Evolutionary conservation across 805 yeast genomes (phyloP), one percentile per base, ranked within the genome.

Genomic region (Lachancea meyersii): DNA sequence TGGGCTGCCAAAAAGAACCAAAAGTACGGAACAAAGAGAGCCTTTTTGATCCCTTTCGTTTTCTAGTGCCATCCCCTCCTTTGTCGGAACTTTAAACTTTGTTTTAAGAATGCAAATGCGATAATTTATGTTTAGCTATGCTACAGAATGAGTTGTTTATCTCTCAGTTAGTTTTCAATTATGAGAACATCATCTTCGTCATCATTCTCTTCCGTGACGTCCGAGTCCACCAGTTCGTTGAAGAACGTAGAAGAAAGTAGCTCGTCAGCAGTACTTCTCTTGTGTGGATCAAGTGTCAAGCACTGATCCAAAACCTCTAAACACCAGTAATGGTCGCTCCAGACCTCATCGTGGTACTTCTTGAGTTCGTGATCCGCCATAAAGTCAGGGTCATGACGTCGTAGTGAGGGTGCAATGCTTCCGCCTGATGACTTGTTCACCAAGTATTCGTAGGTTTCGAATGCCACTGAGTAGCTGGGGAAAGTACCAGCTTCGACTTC

Each of bases 1-100:
- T 91, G 97, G 97, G 97, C 97, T 18, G 73, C 77, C 45, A 81
- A 86, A 70, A 89, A 87, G 63, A 94, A 91, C 66, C 71, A 69
- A 54, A 76, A 78, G 49, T 93, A 91, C 63, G 91, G 91, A 56
- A 77, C 79, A 55, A 72, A 76, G 60, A 82, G 88, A 66, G 82
- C 87, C 59, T 82, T 86, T 48, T 70, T 80, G 64, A 68, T 93
- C 52, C 98, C 98, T 19, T 86, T 64, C 54, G 51, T 89, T 24
- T 70, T 79, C 45, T 87, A 61, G 61, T 17, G 21, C 11, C 16
- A 14, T 21, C 16, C 13, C 16, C n/a, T n/a, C n/a, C n/a, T n/a
- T n/a, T n/a, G n/a, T n/a, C n/a, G n/a, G n/a, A n/a, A n/a, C n/a
- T n/a, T n/a, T n/a, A n/a, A n/a, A n/a, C n/a, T n/a, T n/a, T 26